Conservation (phyloP, 495 filamentous ascomycete genomes). For the Aspergillus kassunensis region DNA sequence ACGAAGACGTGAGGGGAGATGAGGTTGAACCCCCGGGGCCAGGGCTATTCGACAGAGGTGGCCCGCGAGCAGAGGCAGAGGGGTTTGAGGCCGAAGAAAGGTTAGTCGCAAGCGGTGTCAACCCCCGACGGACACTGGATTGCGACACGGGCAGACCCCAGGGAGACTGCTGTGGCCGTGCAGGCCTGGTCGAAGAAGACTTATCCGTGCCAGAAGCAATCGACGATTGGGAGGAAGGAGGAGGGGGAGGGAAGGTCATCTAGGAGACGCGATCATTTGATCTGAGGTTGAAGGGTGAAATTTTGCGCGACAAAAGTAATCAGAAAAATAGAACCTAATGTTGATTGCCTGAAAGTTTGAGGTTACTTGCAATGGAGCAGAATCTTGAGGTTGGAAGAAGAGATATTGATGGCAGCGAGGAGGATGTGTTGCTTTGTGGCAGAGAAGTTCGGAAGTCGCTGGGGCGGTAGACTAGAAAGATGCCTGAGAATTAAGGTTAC, state of each 20-base stretch:
- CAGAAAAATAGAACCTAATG: conserved; percentile 4
- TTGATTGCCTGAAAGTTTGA: conserved; percentile 7
- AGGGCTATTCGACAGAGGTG: conserved; percentile 37
- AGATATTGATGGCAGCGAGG: conserved; percentile 17
- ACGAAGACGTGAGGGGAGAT: conserved; percentile 50
- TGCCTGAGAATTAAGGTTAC: conserved; percentile 19
- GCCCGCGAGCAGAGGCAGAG: conserved; percentile 43
- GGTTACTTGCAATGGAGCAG: conserved; percentile 1
- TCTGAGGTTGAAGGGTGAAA: conserved; percentile 43
- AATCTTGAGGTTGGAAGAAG: conserved; percentile 16
- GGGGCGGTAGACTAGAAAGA: conserved; percentile 20
- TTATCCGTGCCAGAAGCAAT: conserved; percentile 57
- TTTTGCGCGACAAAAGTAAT: conserved; percentile 30
- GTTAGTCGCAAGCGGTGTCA: conserved; percentile 61
- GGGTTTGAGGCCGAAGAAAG: conserved; percentile 41
- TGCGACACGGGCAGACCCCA: conserved; percentile 59
- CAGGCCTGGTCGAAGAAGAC: conserved; percentile 51
- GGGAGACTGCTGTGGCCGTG: conserved; percentile 54
- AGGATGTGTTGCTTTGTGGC: conserved; percentile 29
- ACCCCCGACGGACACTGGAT: conserved; percentile 55
- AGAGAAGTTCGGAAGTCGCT: conserved; percentile 22
- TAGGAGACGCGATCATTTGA: conserved; percentile 61
- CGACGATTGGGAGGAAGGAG: conserved; percentile 59
- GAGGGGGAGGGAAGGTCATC: conserved; percentile 62
- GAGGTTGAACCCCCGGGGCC: conserved; percentile 45